phyloP scores from a whole-genome alignment of 108 stramenopile species.

The Skeletonema costatum region DNA sequence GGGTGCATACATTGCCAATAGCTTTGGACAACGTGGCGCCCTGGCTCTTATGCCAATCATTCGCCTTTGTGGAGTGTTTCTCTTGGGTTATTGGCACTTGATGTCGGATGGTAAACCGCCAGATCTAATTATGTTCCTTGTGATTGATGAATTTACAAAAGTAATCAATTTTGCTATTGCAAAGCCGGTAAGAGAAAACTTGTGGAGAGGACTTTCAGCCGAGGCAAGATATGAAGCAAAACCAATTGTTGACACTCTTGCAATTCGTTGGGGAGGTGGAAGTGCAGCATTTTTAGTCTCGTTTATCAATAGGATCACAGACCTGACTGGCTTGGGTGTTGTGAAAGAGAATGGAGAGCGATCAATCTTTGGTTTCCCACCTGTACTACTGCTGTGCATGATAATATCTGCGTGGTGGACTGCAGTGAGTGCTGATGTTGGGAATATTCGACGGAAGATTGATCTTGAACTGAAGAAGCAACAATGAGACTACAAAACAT shows the following conservation, averaged over 20 bases:
- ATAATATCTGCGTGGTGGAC: slow-evolving; percentile 84
- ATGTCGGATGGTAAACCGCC: slow-evolving; percentile 67
- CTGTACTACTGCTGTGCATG: slow-evolving; percentile 72
- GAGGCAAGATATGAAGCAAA: slow-evolving; percentile 92
- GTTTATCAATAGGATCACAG: slow-evolving; percentile 58
- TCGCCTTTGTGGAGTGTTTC: slow-evolving; percentile 65
- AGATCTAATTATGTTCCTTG: slow-evolving; percentile 74
- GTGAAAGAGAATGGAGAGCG: slow-evolving; percentile 49
- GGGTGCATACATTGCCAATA: slow-evolving; percentile 73
- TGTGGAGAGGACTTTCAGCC: slow-evolving; percentile 86
- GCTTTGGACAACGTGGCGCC: slow-evolving; percentile 70
- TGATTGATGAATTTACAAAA: slow-evolving; percentile 88
- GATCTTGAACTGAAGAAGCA: slow-evolving; percentile 84
- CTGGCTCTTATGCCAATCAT: slow-evolving; percentile 83
- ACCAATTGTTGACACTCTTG: slow-evolving; percentile 89
- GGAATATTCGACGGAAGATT: slow-evolving; percentile 71
- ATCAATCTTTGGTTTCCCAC: slow-evolving; percentile 77
- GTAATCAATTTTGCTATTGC: slow-evolving; percentile 88
- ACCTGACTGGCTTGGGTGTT: slow-evolving; percentile 47
- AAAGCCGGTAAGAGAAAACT: slow-evolving; percentile 85
- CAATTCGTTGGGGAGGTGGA: slow-evolving; percentile 91
- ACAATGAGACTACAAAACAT: slow-evolving; percentile 29
- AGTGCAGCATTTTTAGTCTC: slow-evolving; percentile 87
- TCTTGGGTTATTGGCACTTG: slow-evolving; percentile 85
- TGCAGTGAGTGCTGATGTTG: slow-evolving; percentile 82